A percentile compares a stretch with the other conserved stretches of the same genome.
Conservation (phyloP, 306 rosid species). For the Vigna radiata region DNA sequence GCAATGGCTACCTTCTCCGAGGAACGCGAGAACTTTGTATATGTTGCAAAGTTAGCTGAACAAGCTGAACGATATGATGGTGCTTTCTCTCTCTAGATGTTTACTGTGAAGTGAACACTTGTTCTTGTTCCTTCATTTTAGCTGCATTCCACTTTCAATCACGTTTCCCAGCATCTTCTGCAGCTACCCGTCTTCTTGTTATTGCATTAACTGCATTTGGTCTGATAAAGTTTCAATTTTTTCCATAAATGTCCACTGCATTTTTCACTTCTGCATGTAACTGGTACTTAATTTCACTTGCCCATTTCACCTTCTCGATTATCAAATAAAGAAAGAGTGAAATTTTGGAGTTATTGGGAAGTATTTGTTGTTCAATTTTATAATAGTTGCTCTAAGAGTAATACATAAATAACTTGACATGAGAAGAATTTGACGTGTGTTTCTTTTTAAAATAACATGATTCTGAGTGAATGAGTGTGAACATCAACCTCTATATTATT, state of each 20-base stretch:
- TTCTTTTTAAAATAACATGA: too few species aligned
- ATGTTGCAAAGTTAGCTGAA: constrained; percentile 49
- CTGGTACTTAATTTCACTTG: constrained; percentile 13
- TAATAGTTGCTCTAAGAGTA: neutral
- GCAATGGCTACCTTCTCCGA: constrained; percentile 51
- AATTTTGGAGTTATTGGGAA: neutral
- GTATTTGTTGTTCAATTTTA: too few species aligned
- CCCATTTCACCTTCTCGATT: constrained; percentile 10
- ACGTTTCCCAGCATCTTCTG: constrained; percentile 2
- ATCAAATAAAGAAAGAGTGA: neutral
- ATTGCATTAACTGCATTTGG: neutral
- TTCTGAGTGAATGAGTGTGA: neutral
- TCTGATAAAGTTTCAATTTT: constrained; percentile 40
- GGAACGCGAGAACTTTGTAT: constrained; percentile 46
- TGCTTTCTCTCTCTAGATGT: constrained; percentile 41
- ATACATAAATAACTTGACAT: neutral
- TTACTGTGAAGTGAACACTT: neutral
- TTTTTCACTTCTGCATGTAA: neutral
- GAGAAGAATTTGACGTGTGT: neutral
- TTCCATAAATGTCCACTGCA: neutral
- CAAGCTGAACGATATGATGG: constrained; percentile 58
- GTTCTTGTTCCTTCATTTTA: constrained; percentile 16
- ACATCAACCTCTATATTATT: neutral
- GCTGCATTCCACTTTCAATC: constrained; percentile 24
- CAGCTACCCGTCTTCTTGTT: constrained; percentile 19